A percentile compares a stretch with the other conserved stretches of the same genome.
phyloP scores from a whole-genome alignment of 371 early-diverging fungal genomes.

The Chytridiales sp. region DNA sequence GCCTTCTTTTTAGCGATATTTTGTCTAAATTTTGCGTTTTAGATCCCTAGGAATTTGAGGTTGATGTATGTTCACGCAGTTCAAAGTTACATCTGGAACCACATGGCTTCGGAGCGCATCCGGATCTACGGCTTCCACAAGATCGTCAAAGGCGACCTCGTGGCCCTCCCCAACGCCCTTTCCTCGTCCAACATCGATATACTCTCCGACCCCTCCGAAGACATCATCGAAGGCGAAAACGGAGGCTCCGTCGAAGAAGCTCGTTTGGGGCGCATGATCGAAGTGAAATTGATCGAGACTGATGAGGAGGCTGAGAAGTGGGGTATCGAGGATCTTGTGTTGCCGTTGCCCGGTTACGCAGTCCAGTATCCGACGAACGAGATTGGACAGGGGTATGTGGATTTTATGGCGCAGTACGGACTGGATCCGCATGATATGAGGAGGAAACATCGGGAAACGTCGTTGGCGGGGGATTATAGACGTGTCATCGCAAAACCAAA shows the following conservation, averaged over 20 bases:
- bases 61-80: slow-evolving; percentile 97
- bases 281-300: slow-evolving; percentile 52
- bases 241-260: slow-evolving; percentile 22
- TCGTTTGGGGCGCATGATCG: slow-evolving; percentile 21
- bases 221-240: slow-evolving; percentile 18
- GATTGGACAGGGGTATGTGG: slow-evolving; percentile 62
- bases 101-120: slow-evolving; percentile 76
- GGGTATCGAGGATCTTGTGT: slow-evolving; percentile 82
- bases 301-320: slow-evolving; percentile 67
- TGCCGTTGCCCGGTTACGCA: slow-evolving; percentile 84
- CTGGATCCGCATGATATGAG: slow-evolving; percentile 55
- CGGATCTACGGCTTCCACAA: slow-evolving; percentile 66
- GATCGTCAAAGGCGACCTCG: slow-evolving; percentile 86
- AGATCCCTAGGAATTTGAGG: slow-evolving; percentile 82
- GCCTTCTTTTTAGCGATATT: neutral
- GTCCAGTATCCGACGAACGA: slow-evolving; percentile 80
- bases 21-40: neutral
- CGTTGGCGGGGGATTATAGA: slow-evolving; percentile 24
- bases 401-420: slow-evolving; percentile 68
- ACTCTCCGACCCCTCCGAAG: slow-evolving; percentile 6
- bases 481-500: slow-evolving; percentile 22
- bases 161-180: slow-evolving; percentile 44
- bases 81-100: slow-evolving; percentile 97
- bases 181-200: slow-evolving; percentile 18
- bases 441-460: slow-evolving; percentile 28